phyloP scores from a whole-genome alignment of 176 grass and related monocot genomes.

The Avena sativa region DNA sequence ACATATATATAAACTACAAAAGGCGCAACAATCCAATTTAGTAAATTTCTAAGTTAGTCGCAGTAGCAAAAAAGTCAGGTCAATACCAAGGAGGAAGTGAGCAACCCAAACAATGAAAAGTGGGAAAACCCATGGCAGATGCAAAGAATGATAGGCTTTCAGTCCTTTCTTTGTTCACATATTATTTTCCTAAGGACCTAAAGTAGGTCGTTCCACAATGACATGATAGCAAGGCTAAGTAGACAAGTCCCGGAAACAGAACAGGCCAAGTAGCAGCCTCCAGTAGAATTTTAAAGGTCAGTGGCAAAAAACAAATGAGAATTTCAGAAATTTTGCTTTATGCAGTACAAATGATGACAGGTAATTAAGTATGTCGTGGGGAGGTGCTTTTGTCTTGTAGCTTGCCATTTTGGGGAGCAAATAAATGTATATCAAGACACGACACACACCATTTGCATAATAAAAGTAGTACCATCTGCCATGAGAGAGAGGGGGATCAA shows the following conservation, averaged over 20 bases:
- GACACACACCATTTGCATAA: not conserved
- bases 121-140: not conserved
- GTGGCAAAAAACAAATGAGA: not conserved
- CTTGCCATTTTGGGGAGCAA: not conserved
- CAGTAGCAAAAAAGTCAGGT: not conserved
- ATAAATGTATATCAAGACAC: slow-evolving; percentile 23
- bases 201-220: slow-evolving; percentile 21
- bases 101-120: not conserved
- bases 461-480: not conserved
- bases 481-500: not conserved
- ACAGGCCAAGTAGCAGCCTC: not conserved
- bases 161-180: not conserved
- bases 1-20: not conserved
- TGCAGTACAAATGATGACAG: not conserved
- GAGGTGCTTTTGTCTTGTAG: not conserved
- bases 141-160: not conserved
- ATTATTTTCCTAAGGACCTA: slow-evolving; percentile 15
- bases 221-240: not conserved
- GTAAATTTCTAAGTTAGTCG: not conserved
- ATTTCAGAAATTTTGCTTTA: not conserved
- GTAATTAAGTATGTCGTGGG: not conserved
- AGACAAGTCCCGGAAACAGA: not conserved
- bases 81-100: not conserved
- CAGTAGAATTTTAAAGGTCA: not conserved
- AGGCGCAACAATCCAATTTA: no score